These are phyloP conservation scores for Metschnikowia orientalis DNA, from an alignment of 805 yeast species.

Conservation along the genomic window DNA sequence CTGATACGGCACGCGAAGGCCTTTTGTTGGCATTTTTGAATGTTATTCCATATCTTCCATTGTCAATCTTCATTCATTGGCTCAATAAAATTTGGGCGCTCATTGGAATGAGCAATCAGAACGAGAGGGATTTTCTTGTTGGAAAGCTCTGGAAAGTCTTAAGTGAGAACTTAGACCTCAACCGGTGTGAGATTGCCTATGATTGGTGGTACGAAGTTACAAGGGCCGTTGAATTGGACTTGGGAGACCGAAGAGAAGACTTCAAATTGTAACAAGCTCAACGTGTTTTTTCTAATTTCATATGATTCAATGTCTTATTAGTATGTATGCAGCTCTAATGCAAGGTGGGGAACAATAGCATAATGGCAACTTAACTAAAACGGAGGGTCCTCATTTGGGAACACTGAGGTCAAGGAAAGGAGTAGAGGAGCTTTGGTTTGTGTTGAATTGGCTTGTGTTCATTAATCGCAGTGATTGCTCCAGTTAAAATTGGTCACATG, in stretches of 20 bases:
- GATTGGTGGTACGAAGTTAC: slow-evolving; percentile 57
- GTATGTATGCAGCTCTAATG: too few relatives aligned
- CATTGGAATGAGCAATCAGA: slow-evolving; percentile 26
- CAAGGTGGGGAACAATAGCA: too few relatives aligned
- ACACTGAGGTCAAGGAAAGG: too few relatives aligned
- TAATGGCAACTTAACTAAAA: too few relatives aligned
- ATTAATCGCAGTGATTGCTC: too few relatives aligned
- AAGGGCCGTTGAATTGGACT: slow-evolving; percentile 10
- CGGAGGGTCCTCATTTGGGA: too few relatives aligned
- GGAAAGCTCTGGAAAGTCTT: slow-evolving; percentile 49
- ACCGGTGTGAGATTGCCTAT: slow-evolving; percentile 51
- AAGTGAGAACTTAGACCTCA: slow-evolving; percentile 55
- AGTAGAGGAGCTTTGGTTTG: too few relatives aligned
- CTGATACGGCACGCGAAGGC: slow-evolving; percentile 47
- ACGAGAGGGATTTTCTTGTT: slow-evolving; percentile 38
- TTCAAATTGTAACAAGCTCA: slow-evolving; percentile 8
- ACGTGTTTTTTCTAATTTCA: too few relatives aligned
- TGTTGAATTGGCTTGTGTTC: too few relatives aligned
- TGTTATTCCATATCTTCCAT: slow-evolving; percentile 50
- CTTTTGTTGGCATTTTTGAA: slow-evolving; percentile 44
- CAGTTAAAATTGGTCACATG: too few relatives aligned
- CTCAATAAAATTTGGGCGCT: slow-evolving; percentile 40
- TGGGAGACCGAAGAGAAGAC: slow-evolving; percentile 5
- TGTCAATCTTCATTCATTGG: slow-evolving; percentile 42
- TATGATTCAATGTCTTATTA: too few relatives aligned